Percentiles rank a stretch among this genome's conserved stretches.
phyloP scores from a whole-genome alignment of 331 rosid species.

The Saraca asoca region DNA sequence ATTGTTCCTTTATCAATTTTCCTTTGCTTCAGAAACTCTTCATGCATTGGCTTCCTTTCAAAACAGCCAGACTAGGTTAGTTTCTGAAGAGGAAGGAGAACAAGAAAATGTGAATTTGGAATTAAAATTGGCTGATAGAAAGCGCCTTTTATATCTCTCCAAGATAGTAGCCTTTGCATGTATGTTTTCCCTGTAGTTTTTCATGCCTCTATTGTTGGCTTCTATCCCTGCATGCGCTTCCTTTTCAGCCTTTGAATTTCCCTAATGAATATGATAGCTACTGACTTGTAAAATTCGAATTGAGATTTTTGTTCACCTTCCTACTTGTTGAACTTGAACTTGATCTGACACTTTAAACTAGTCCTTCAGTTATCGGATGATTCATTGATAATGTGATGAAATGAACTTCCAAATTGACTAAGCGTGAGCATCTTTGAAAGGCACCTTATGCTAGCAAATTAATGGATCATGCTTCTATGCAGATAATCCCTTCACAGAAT shows the following conservation, averaged over 20 bases:
- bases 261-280: background rate
- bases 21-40: slow-evolving; percentile 85
- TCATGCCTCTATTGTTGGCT: slow-evolving; percentile 12
- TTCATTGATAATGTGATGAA: background rate
- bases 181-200: slow-evolving; percentile 24
- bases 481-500: slow-evolving; percentile 11
- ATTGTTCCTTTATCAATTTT: slow-evolving; percentile 81
- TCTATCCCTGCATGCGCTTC: slow-evolving; percentile 4
- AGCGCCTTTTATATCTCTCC: slow-evolving; percentile 83
- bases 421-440: slow-evolving; percentile 15
- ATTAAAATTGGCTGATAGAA: slow-evolving; percentile 68
- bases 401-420: slow-evolving; percentile 22
- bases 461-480: slow-evolving; percentile 18
- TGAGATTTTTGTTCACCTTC: slow-evolving; percentile 20
- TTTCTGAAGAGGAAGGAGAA: slow-evolving; percentile 57
- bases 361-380: slow-evolving; percentile 27
- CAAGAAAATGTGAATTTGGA: slow-evolving; percentile 38
- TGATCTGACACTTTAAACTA: slow-evolving; percentile 11
- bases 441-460: slow-evolving; percentile 11
- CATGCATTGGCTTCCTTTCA: slow-evolving; percentile 76
- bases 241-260: slow-evolving; percentile 12
- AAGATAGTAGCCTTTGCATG: slow-evolving; percentile 93
- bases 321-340: slow-evolving; percentile 22
- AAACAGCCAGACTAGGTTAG: slow-evolving; percentile 45
- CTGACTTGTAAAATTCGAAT: slow-evolving; percentile 21